Evolutionary conservation across 345 rosid species (phyloP), one percentile per base, ranked within the genome.

Genomic region (Lumnitzera racemosa): DNA sequence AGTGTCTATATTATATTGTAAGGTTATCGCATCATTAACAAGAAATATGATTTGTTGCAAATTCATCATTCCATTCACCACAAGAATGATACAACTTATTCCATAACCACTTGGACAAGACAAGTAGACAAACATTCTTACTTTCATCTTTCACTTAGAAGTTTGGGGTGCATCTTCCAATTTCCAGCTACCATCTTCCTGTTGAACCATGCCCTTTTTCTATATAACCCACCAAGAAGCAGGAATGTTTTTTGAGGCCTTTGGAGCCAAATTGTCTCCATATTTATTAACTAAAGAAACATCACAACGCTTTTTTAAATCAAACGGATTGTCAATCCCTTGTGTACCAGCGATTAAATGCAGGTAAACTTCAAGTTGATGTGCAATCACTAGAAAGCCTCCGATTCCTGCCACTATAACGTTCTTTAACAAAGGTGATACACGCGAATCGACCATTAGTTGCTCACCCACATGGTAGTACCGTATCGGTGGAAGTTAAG

Each of bases 331-430:
- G 56, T 57, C 36, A 17, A 68, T 60, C 16, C 96, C 94, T 61
- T 81, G 87, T 5, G 86, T 79, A 3, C 89, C 94, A 0, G 89
- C 94, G 17, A 85, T 79, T 15, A 95, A 84, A 50, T 88, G 97
- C 57, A 88, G 62, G 61, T 68, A 81, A 15, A 24, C 65, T 65
- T 90, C 96, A 64, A 90, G 51, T 43, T 76, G 78, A 61, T 87
- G 97, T 69, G 74, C 78, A 15, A 49, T 70, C 1, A 52, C 46
- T 0, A 72, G 0, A 20, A 20, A 20, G 70, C 66, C 68, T 48
- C 80, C 82, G 2, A 78, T 69, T 55, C 73, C 0, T 11, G 1
- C 56, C 15, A 0, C 58, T 65, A 64, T 3, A 13, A 9, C 0
- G 0, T 3, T 49, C 68, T 71, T 88, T 67, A 90, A 15, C 80